These are phyloP conservation scores for Panicum virgatum DNA, from an alignment of 202 grass and related monocot genomes.

Conservation along the genomic window DNA sequence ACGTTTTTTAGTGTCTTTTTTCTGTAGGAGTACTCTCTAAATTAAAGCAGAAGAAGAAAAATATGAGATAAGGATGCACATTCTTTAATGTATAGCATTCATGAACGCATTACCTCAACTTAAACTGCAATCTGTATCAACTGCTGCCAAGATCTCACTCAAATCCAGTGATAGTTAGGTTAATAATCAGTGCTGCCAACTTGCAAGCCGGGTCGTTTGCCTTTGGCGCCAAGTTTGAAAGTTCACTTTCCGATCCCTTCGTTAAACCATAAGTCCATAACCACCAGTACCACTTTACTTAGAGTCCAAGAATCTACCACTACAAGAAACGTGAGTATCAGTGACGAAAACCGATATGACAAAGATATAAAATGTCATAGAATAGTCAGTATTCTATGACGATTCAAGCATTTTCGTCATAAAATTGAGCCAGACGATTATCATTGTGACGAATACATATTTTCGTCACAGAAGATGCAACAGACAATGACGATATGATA, in stretches of 20 bases:
- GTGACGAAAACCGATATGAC: no score
- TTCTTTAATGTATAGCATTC: not conserved
- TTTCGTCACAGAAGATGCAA: no score
- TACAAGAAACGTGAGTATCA: no score
- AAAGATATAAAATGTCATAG: no score
- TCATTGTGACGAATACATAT: no score
- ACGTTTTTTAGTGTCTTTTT: not conserved
- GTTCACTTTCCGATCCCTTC: not conserved
- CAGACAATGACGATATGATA: no score
- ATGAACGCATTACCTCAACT: not conserved
- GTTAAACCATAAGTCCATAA: conserved; percentile 15
- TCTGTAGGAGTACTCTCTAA: not conserved
- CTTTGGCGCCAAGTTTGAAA: conserved; percentile 43
- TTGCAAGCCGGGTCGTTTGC: conserved; percentile 21
- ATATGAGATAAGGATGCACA: not conserved
- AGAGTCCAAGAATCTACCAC: conserved; percentile 37
- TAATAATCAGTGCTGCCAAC: conserved; percentile 24
- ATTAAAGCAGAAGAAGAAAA: not conserved
- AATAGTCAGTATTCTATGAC: no score
- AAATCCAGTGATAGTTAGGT: conserved; percentile 19
- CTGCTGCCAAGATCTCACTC: not conserved
- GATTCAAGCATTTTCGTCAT: no score
- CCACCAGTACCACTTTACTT: conserved; percentile 35
- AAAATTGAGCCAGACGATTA: no score
- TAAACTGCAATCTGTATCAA: not conserved